These are phyloP conservation scores for Neoboletus subvelutipes DNA, from an alignment of 768 basidiomycete genomes.

Conservation along the genomic window DNA sequence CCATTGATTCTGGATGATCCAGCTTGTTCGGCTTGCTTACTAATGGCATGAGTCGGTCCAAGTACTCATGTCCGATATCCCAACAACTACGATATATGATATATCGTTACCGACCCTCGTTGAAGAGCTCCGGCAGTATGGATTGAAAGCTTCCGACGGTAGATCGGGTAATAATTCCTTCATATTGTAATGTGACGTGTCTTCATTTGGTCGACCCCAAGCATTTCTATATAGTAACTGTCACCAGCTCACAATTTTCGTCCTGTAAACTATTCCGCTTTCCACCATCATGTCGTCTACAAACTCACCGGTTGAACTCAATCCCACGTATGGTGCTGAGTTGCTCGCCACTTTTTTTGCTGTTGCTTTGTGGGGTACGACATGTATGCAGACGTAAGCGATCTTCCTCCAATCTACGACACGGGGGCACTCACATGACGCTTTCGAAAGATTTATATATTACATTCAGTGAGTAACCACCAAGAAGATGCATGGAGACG, in stretches of 20 bases:
- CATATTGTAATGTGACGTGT: no score
- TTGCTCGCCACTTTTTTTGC: constrained; percentile 5
- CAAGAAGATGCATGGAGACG: neutral
- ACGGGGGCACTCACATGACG: neutral
- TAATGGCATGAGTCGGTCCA: no score
- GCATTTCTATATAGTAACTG: no score
- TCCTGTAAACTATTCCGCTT: neutral
- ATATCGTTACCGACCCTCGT: no score
- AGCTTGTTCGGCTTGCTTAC: no score
- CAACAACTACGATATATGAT: no score
- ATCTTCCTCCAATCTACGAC: neutral
- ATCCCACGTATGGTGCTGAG: constrained; percentile 9
- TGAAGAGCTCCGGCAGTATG: no score
- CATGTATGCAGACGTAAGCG: constrained; percentile 13
- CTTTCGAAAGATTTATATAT: neutral
- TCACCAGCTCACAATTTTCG: neutral
- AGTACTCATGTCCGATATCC: no score
- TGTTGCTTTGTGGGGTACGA: constrained; percentile 14
- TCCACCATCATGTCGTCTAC: constrained; percentile 1
- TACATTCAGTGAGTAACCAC: constrained; percentile 3
- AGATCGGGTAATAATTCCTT: no score
- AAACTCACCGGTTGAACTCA: neutral
- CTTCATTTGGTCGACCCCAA: no score
- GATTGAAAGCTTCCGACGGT: no score
- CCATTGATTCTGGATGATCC: no score